A percentile compares a stretch with the other conserved stretches of the same genome.
Conservation (phyloP, 495 filamentous ascomycete genomes). For the Aspergillus indologenus region DNA sequence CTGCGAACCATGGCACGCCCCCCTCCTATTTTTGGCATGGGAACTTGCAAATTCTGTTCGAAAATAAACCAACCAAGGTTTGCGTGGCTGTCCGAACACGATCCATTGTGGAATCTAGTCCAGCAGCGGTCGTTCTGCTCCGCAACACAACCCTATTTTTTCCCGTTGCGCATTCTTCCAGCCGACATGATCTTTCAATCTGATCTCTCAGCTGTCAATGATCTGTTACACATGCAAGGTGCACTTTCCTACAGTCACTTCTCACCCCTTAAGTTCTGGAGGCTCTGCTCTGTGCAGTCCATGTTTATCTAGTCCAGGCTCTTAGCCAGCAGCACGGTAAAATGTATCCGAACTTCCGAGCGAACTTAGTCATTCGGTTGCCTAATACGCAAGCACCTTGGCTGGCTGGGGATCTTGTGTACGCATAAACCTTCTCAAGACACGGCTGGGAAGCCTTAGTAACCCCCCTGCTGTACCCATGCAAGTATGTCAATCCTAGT, state of each 20-base stretch:
- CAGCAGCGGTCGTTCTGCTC: background rate
- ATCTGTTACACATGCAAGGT: background rate
- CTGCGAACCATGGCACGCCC: background rate
- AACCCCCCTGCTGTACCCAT: background rate
- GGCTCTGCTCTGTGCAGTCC: background rate
- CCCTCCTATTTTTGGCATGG: conserved; percentile 1
- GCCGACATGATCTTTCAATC: background rate
- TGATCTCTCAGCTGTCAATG: background rate
- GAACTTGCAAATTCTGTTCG: background rate
- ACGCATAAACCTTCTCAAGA: background rate
- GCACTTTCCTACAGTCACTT: background rate
- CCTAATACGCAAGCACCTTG: background rate
- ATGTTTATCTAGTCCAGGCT: no score
- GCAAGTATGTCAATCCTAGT: background rate
- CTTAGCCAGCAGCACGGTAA: background rate
- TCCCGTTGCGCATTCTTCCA: background rate
- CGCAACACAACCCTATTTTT: background rate
- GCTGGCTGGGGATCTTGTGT: background rate
- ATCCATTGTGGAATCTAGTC: background rate
- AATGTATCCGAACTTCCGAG: background rate
- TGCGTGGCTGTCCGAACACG: conserved; percentile 1
- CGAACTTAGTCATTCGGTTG: background rate
- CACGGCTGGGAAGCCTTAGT: background rate
- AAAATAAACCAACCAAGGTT: background rate
- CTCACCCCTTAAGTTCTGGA: background rate